phyloP scores from a whole-genome alignment of 139 green algal genomes.

The Coelastrella sp. region DNA sequence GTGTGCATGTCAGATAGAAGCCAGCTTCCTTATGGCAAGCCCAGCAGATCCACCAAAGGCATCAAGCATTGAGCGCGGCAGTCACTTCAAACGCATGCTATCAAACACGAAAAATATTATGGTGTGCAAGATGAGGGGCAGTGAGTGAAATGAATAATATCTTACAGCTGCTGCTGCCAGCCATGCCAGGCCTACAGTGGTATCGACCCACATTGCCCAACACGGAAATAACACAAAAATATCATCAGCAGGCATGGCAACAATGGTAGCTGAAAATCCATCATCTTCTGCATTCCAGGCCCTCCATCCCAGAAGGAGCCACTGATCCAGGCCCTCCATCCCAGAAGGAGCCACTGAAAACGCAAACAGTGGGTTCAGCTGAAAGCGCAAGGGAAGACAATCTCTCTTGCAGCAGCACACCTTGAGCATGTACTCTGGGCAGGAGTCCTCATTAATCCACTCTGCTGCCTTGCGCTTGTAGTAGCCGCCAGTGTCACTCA shows the following conservation, averaged over 20 bases:
- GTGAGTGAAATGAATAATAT: too few species aligned
- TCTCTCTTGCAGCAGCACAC: slow-evolving; percentile 24
- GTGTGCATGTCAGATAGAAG: too few species aligned
- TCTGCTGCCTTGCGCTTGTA: slow-evolving; percentile 85
- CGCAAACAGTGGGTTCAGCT: not conserved
- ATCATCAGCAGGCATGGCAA: not conserved
- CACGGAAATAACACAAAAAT: too few species aligned
- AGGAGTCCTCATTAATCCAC: slow-evolving; percentile 93
- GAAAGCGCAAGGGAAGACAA: not conserved
- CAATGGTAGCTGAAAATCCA: not conserved
- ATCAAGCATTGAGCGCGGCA: too few species aligned
- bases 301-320: not conserved
- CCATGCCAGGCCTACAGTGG: not conserved
- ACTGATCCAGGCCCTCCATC: not conserved
- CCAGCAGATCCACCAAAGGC: too few species aligned
- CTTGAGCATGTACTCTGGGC: slow-evolving; percentile 98
- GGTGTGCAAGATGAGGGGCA: too few species aligned
- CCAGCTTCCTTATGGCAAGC: too few species aligned
- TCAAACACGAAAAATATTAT: too few species aligned
- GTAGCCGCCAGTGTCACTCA: slow-evolving; percentile 84
- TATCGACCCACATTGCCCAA: too few species aligned
- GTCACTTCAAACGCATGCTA: too few species aligned
- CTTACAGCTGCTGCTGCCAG: too few species aligned
- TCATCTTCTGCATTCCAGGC: too few species aligned
- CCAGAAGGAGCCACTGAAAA: not conserved